Percentiles rank a stretch among this genome's conserved stretches.
phyloP scores from a whole-genome alignment of 768 basidiomycete genomes.

The Rhizopogon vesiculosus region DNA sequence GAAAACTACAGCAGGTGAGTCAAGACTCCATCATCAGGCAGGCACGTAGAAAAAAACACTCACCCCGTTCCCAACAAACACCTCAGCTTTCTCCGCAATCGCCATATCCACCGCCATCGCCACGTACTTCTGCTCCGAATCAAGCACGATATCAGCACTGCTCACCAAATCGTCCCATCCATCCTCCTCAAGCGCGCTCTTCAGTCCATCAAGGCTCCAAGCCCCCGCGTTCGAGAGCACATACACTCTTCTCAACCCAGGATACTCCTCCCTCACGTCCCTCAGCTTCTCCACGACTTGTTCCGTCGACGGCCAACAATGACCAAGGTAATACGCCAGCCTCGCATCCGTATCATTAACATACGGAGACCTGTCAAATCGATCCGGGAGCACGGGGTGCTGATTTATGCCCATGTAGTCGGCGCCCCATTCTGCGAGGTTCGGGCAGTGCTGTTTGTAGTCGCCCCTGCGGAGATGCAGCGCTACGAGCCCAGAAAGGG shows the following conservation, averaged over 20 bases:
- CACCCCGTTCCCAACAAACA: constrained; percentile 60
- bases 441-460: constrained; percentile 49
- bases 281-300: constrained; percentile 38
- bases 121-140: constrained; percentile 42
- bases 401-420: constrained; percentile 49
- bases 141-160: constrained; percentile 37
- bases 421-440: constrained; percentile 40
- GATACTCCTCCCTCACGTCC: constrained; percentile 29
- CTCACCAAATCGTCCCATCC: constrained; percentile 48
- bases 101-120: constrained; percentile 57
- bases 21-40: neutral
- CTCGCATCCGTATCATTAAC: constrained; percentile 6
- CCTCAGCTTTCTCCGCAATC: constrained; percentile 50
- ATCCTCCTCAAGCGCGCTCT: constrained; percentile 33
- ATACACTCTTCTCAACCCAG: constrained; percentile 32
- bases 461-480: constrained; percentile 56
- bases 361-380: constrained; percentile 29
- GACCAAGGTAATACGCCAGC: constrained; percentile 33
- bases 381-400: constrained; percentile 35
- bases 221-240: constrained; percentile 50
- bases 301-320: constrained; percentile 38
- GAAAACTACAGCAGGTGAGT: constrained; percentile 31
- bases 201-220: constrained; percentile 36
- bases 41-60: constrained; percentile 17
- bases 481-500: constrained; percentile 43